Evolutionary conservation across 805 yeast genomes (phyloP).

Genomic region (Starmera dryadoides): DNA sequence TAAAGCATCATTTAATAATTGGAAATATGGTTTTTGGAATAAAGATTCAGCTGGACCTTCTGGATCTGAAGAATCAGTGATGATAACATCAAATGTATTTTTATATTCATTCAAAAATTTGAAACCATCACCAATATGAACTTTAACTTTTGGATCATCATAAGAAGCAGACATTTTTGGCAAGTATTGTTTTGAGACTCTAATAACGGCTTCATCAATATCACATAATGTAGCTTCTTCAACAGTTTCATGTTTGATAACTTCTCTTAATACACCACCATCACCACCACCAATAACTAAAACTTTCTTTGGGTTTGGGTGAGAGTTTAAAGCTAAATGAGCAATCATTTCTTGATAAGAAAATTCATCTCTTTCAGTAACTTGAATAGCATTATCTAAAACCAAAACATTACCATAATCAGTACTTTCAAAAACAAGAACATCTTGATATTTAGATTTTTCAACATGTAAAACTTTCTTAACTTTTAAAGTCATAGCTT

Average conservation of each 20-base stretch:
- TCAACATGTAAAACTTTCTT: constrained; percentile 81
- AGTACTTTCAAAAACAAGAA: constrained; percentile 85
- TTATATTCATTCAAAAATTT: constrained; percentile 81
- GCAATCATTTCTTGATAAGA: constrained; percentile 98
- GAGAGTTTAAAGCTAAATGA: constrained; percentile 86
- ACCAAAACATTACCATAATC: constrained; percentile 94
- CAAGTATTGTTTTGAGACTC: constrained; percentile 77
- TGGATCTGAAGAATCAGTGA: constrained; percentile 96
- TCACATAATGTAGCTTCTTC: constrained; percentile 91
- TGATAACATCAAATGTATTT: constrained; percentile 87
- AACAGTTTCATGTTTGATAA: constrained; percentile 79
- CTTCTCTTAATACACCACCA: constrained; percentile 95
- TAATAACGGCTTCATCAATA: constrained; percentile 89
- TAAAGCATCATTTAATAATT: constrained; percentile 77
- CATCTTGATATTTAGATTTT: constrained; percentile 87
- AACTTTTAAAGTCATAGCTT: constrained; percentile 88
- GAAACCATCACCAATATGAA: constrained; percentile 96
- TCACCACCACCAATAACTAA: constrained; percentile 98
- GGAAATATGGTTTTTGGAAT: constrained; percentile 89
- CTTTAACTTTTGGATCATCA: constrained; percentile 81
- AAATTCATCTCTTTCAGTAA: constrained; percentile 95
- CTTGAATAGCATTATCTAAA: constrained; percentile 91
- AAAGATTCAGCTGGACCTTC: constrained; percentile 96
- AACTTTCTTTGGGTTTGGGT: constrained; percentile 90
- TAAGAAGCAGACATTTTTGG: constrained; percentile 85